Percentiles rank a stretch among this genome's conserved stretches.
These are phyloP conservation scores for Dothiorella sarmentorum DNA, from an alignment of 2,329 filamentous ascomycete genomes.

Conservation along the genomic window DNA sequence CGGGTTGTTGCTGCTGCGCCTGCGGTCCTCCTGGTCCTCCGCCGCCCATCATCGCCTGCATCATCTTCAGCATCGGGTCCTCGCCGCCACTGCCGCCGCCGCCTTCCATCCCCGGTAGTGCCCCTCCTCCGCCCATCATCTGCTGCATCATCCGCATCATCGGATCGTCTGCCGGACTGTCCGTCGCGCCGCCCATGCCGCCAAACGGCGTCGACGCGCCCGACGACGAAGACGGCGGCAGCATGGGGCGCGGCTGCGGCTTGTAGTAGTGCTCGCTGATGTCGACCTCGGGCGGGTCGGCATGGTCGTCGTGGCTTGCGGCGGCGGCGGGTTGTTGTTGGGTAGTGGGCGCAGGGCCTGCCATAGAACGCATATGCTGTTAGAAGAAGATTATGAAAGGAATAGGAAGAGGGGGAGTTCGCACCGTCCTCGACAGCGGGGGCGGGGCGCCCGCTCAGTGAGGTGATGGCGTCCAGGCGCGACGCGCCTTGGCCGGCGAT, in stretches of 20 bases:
- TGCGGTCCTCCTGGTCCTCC: conserved; percentile 27
- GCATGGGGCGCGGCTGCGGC: conserved; percentile 45
- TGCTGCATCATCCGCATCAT: conserved; percentile 75
- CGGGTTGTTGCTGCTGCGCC: conserved; percentile 34
- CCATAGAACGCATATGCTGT: no score
- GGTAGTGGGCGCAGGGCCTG: conserved; percentile 12
- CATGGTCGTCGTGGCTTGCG: conserved; percentile 27
- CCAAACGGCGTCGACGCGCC: conserved; percentile 5
- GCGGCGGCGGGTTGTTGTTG: conserved; percentile 27
- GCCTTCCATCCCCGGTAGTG: no score
- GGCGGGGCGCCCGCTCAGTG: conserved; percentile 54
- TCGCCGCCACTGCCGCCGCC: conserved; percentile 19
- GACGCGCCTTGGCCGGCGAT: conserved; percentile 68
- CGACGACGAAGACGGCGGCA: conserved; percentile 23
- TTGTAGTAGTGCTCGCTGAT: conserved; percentile 72
- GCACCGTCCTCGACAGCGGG: conserved; percentile 44
- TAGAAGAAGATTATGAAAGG: no score
- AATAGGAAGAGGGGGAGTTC: neutral
- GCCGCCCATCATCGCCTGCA: conserved; percentile 36
- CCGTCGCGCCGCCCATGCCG: conserved; percentile 20
- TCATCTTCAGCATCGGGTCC: conserved; percentile 17
- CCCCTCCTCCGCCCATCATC: conserved; percentile 53
- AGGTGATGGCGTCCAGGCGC: conserved; percentile 71
- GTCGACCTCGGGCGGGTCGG: conserved; percentile 69
- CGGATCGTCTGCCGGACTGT: conserved; percentile 51